phyloP scores from a whole-genome alignment of 345 rosid species.

The Eucalyptus tenuipes region DNA sequence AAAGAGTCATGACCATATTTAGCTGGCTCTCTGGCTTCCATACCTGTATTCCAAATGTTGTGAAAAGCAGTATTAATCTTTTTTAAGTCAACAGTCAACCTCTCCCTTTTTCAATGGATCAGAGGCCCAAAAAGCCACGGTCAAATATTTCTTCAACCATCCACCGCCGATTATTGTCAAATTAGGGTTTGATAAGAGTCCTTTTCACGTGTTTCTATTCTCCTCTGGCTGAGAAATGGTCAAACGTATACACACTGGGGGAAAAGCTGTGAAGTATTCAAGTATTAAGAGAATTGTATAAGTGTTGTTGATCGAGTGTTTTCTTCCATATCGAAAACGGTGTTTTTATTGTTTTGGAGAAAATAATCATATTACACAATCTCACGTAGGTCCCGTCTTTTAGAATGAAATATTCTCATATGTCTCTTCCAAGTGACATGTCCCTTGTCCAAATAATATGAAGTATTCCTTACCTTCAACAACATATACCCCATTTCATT shows the following conservation, averaged over 20 bases:
- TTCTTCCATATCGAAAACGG: not conserved
- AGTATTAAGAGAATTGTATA: not conserved
- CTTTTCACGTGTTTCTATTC: not conserved
- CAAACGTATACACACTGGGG: fast-evolving
- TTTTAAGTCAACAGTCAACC: not conserved
- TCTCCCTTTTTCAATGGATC: not conserved
- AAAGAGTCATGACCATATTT: not conserved
- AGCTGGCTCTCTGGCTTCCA: not conserved
- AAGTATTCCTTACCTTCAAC: not conserved
- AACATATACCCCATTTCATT: not conserved
- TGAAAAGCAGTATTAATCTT: no score
- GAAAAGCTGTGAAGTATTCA: not conserved
- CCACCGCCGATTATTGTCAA: not conserved
- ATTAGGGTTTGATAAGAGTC: not conserved
- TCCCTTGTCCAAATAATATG: not conserved
- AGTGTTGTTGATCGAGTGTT: not conserved
- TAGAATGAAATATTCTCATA: not conserved
- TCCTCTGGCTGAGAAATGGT: not conserved
- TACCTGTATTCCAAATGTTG: not conserved
- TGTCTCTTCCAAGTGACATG: not conserved
- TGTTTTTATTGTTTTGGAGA: not conserved
- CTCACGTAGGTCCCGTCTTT: not conserved
- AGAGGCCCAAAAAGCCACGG: not conserved
- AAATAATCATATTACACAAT: not conserved
- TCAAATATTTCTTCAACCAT: not conserved